Base-by-base conservation (phyloP, 257 asterid genomes). In the Cordia subcordata region DNA sequence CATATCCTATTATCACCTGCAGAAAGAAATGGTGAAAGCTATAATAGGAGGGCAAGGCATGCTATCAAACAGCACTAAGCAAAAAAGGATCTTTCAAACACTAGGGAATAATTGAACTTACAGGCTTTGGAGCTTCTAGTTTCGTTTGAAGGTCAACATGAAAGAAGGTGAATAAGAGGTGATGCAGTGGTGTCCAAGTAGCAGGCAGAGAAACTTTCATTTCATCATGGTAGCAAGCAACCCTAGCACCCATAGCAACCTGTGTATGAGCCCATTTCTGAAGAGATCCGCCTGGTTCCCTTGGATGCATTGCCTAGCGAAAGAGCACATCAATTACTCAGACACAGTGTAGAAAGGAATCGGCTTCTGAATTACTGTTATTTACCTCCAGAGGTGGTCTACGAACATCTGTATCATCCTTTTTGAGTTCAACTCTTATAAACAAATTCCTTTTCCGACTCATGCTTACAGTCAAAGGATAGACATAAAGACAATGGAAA, bases 71-170 rank as follows among this genome's bases (percentile, higher is more conserved):
- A 65, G 46, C 57, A 66, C 17, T 42, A 64, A 46, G 55, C 23
- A 62, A 55, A 27, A 33, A 63, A 68, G 53, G 10, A n/a, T 45
- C 49, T 46, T 23, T 44, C 53, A 63, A 22, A 49, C 35, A 22
- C 10, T 21, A 49, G 20, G 0, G 16, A n/a, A 17, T 51, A 53
- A 13, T 23, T 35, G 69, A 61, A 81, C 94, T 93, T 75, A 89
- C 99, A 22, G 99, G 97, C 74, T 89, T 93, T 49, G 96, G 96
- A 57, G 88, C 95, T 86, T 93, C 99, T 58, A 86, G 81, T 77
- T 93, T 93, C 19, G 96, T 85, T 78, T 89, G 97, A 60, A 93
- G 99, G 74, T 93, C 99, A 69, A 93, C 87, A 63, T 89, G 99
- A 79, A 71, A 89, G 76, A 89, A 89, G 57, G 99, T 93, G 72